Evolutionary conservation across 2,329 filamentous ascomycete genomes (phyloP), one percentile per base, ranked within the genome.

Genomic region (Trichoderma aggressivum): DNA sequence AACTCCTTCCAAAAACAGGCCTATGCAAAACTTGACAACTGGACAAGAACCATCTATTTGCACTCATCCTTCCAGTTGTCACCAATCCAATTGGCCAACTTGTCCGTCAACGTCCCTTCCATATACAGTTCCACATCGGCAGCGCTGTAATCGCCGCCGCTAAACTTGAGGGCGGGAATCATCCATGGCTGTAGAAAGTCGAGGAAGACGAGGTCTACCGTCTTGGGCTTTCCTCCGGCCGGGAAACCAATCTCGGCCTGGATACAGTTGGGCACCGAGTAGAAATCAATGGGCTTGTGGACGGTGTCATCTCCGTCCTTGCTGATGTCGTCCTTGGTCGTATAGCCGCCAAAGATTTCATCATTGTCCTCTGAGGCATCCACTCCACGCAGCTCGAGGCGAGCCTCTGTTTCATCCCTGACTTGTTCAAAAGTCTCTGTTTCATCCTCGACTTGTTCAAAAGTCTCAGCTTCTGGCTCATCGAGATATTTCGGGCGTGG

Each of bases 161-260:
- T 82, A 73, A 88, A 86, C 74, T 90, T 89, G 73, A 97, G 83
- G 3, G 94, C 94, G 12, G 91, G 82, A 21, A 97, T 81, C 50
- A 98, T 84, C 87, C 92, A 97, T 11, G 90, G 90, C 81, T 96
- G 88, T 43, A 98, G 90, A 79, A 98, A 99, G 79, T 97, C 94
- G 71, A 97, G 88, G 78, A 97, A 99, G 16, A 98, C 90, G 8
- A 99, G 80, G 79, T 98, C 95, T 1, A 99, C 94, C 0, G 82
- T 90, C 66, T 92, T 88, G 0, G 93, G 92, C 18, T 88, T 83
- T 7, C 79, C 85, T 7, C 80, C 82, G 11, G 81, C 76, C 2
- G 90, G 86, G 75, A 97, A 92, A 1, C 81, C 84, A 75, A 92
- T 86, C 71, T 88, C 82, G 1, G 91, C 84, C 79, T 95, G 91